These are phyloP conservation scores for Picea mariana DNA, from an alignment of 83 land plant species.

Conservation along the genomic window DNA sequence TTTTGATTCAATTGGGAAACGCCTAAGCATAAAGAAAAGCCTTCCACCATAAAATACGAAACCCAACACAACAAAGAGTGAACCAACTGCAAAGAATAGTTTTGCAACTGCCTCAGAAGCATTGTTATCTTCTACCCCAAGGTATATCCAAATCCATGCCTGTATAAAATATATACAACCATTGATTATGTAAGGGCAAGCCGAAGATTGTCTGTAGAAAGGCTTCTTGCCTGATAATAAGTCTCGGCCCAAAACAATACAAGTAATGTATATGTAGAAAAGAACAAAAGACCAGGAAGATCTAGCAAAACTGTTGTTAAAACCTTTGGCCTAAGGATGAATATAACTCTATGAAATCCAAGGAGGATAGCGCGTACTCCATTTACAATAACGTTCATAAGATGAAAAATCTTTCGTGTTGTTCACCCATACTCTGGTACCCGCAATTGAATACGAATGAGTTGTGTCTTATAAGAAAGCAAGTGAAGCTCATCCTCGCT, in stretches of 20 bases:
- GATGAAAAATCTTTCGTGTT: slow-evolving; percentile 68
- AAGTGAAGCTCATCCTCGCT: too few species aligned
- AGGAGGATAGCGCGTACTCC: slow-evolving; percentile 60
- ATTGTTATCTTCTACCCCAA: slow-evolving; percentile 29
- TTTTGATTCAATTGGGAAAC: slow-evolving; percentile 75
- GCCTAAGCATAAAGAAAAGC: slow-evolving; percentile 69
- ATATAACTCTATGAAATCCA: slow-evolving; percentile 43
- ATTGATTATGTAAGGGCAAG: slow-evolving; percentile 56
- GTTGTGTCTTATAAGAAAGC: slow-evolving; percentile 35
- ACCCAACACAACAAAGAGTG: slow-evolving; percentile 66
- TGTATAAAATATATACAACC: slow-evolving; percentile 59
- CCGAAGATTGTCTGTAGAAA: slow-evolving; percentile 62
- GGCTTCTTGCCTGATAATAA: slow-evolving; percentile 77
- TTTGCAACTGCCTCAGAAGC: slow-evolving; percentile 47
- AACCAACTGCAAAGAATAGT: slow-evolving; percentile 72
- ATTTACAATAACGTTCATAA: slow-evolving; percentile 64
- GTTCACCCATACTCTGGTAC: slow-evolving; percentile 77
- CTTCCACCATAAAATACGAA: slow-evolving; percentile 35
- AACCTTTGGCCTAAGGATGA: slow-evolving; percentile 48
- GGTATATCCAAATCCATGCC: slow-evolving; percentile 69
- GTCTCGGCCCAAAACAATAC: slow-evolving; percentile 68
- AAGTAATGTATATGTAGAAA: slow-evolving; percentile 31
- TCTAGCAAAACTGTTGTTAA: slow-evolving; percentile 41
- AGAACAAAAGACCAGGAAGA: slow-evolving; percentile 61
- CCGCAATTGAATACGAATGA: slow-evolving; percentile 51